Percentiles rank a stretch among this genome's conserved stretches.
Evolutionary conservation across 1,284 basidiomycete species (phyloP).

Genomic region (Microstroma glucosiphilum): DNA sequence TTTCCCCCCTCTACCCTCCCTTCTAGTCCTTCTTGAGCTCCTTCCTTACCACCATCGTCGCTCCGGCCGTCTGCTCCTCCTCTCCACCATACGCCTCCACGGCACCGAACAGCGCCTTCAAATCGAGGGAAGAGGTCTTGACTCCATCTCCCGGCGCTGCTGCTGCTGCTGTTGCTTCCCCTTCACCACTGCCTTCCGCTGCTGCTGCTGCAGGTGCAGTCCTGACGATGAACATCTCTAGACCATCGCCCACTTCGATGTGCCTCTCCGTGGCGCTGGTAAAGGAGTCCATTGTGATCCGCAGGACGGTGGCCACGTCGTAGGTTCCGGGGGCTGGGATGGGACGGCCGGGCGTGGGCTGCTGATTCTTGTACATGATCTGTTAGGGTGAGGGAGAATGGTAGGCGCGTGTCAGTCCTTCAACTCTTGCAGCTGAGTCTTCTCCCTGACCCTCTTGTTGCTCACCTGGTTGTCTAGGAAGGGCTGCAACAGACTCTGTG

Average conservation of each 20-base stretch:
- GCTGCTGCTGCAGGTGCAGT: conserved; percentile 7
- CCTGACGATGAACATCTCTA: conserved; percentile 48
- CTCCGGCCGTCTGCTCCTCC: conserved; percentile 37
- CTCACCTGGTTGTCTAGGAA: conserved; percentile 47
- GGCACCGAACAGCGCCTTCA: conserved; percentile 30
- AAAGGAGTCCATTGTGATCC: conserved; percentile 46
- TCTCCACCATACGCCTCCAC: conserved; percentile 45
- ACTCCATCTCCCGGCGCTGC: conserved; percentile 3
- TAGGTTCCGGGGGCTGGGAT: conserved; percentile 44
- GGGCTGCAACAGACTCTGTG: conserved; percentile 48
- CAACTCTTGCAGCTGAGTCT: neutral
- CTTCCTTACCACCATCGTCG: conserved; percentile 44
- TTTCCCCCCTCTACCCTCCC: neutral
- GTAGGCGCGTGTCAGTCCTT: neutral
- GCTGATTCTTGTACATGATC: conserved; percentile 50
- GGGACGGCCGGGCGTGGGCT: conserved; percentile 27
- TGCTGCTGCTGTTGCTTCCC: neutral
- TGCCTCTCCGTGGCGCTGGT: conserved; percentile 48
- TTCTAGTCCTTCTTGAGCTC: conserved; percentile 49
- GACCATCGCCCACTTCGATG: conserved; percentile 49
- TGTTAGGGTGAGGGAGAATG: neutral
- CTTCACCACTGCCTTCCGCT: neutral
- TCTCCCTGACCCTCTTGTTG: neutral
- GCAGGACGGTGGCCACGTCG: conserved; percentile 35
- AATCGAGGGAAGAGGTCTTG: conserved; percentile 24